phyloP scores from a whole-genome alignment of 768 basidiomycete genomes.

The Cystofilobasidium bisporidii region DNA sequence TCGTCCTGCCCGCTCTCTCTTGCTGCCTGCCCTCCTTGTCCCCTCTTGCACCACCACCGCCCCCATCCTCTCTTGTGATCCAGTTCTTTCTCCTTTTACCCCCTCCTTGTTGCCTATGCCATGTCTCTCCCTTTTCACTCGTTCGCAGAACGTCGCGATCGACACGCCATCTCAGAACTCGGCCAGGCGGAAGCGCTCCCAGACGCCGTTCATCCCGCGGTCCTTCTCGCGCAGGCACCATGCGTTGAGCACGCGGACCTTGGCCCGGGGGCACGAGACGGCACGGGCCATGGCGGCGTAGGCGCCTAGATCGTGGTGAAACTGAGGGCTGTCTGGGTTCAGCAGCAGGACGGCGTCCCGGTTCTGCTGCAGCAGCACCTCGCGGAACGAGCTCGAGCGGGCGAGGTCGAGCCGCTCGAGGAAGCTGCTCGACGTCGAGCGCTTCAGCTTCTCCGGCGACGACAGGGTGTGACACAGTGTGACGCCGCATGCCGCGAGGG shows the following conservation, averaged over 20 bases:
- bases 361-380: neutral
- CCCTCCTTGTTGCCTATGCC: neutral
- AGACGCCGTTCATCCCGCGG: neutral
- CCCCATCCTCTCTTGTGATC: neutral
- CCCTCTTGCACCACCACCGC: neutral
- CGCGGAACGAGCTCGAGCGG: neutral
- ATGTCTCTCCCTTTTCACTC: neutral
- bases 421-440: neutral
- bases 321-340: neutral
- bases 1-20: too few species aligned
- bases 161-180: neutral
- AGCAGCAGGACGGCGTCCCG: neutral
- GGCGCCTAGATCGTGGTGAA: neutral
- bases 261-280: neutral
- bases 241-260: constrained; percentile 1
- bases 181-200: neutral
- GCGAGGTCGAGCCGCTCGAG: neutral
- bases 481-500: neutral
- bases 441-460: neutral
- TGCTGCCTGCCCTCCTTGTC: neutral
- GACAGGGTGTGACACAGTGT: neutral
- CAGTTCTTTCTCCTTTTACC: neutral
- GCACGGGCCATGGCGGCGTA: neutral
- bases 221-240: constrained; percentile 15
- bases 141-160: neutral